Percentiles rank a stretch among this genome's conserved stretches.
Evolutionary conservation across 805 yeast species (phyloP).

Genomic region (Saccharomycopsis fibuligera): DNA sequence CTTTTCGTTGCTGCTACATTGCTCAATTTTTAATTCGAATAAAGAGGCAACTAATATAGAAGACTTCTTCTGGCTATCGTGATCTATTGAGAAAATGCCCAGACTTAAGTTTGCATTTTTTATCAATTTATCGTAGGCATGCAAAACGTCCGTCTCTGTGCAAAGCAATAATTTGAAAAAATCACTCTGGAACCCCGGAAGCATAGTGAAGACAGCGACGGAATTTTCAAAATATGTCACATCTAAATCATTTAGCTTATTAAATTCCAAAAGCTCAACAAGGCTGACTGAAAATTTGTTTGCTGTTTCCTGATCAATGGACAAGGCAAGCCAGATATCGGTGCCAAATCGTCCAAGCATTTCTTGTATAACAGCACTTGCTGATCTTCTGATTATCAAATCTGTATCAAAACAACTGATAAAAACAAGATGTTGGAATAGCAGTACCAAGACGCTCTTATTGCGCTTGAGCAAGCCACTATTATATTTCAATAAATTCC

Average conservation of each 20-base stretch:
- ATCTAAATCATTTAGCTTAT: constrained; percentile 37
- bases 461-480: constrained; percentile 23
- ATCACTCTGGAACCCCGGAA: constrained; percentile 5
- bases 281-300: constrained; percentile 40
- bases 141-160: neutral
- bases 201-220: constrained; percentile 17
- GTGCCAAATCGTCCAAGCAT: constrained; percentile 69
- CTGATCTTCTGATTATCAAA: constrained; percentile 68
- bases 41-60: constrained; percentile 28
- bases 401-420: constrained; percentile 68
- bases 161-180: constrained; percentile 15
- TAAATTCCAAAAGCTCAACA: constrained; percentile 54
- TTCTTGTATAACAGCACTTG: constrained; percentile 84
- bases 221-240: constrained; percentile 37
- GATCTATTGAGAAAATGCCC: constrained; percentile 34
- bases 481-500: constrained; percentile 59
- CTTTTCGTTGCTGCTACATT: too few species aligned
- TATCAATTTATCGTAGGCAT: neutral
- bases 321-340: constrained; percentile 27
- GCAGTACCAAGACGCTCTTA: constrained; percentile 17
- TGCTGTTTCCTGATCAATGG: constrained; percentile 22
- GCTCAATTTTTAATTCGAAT: neutral
- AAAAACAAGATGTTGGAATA: constrained; percentile 35
- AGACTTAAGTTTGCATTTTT: constrained; percentile 16
- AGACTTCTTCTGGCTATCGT: constrained; percentile 37